Evolutionary conservation across 495 filamentous ascomycete species (phyloP).

Genomic region (Neurospora sp.): DNA sequence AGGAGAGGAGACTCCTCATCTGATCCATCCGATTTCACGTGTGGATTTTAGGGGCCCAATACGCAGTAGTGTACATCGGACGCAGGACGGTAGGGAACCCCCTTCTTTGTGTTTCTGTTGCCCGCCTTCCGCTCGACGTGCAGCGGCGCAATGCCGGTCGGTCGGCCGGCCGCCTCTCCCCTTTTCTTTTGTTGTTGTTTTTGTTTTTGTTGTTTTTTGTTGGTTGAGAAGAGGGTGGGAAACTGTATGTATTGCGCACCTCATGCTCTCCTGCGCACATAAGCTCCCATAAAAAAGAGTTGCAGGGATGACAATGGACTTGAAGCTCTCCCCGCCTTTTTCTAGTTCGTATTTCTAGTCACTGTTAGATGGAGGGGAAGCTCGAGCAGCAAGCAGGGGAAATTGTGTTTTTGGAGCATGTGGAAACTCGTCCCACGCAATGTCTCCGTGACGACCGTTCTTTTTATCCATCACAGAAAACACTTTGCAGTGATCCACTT

Average conservation of each 20-base stretch:
- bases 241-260: too few relatives aligned
- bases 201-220: background rate
- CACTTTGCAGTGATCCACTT: background rate
- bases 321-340: background rate
- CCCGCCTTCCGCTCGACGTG: background rate
- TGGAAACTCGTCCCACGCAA: background rate
- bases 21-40: background rate
- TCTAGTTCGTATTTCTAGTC: background rate
- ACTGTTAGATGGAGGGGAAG: background rate
- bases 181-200: background rate
- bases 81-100: background rate
- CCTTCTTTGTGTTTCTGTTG: background rate
- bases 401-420: background rate
- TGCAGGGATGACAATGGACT: background rate
- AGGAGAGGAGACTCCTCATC: background rate
- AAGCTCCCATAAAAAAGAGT: background rate
- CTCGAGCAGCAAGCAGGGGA: background rate
- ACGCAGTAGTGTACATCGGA: background rate
- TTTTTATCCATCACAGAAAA: background rate
- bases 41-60: background rate
- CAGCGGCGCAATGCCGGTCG: background rate
- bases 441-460: background rate
- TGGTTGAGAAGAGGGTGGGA: too few relatives aligned
- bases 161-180: background rate
- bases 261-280: background rate